Evolutionary conservation across 2,329 filamentous ascomycete species (phyloP).

Genomic region (Alternaria consortialis): DNA sequence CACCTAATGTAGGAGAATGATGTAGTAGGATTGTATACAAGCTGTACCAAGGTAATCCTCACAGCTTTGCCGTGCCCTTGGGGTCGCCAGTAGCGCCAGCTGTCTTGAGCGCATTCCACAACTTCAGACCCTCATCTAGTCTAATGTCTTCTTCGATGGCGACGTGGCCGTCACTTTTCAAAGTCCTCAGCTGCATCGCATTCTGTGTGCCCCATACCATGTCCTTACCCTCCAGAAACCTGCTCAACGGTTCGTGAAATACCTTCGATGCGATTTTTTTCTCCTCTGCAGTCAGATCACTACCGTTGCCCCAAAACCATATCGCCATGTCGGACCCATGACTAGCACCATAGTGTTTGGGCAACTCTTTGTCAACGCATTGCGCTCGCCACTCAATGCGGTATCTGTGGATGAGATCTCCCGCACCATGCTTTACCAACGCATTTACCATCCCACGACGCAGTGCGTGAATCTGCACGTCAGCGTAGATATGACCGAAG

Average conservation of each 20-base stretch:
- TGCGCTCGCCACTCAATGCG: slow-evolving; percentile 63
- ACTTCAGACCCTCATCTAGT: slow-evolving; percentile 58
- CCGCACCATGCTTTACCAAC: slow-evolving; percentile 55
- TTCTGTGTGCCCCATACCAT: slow-evolving; percentile 51
- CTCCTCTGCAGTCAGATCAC: slow-evolving; percentile 54
- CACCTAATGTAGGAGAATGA: too few relatives aligned
- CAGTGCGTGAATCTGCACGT: slow-evolving; percentile 64
- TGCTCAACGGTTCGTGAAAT: slow-evolving; percentile 52
- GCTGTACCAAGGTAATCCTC: neutral
- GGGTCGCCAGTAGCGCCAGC: slow-evolving; percentile 26
- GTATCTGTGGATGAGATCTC: slow-evolving; percentile 60
- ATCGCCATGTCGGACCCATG: slow-evolving; percentile 63
- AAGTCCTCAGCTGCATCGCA: slow-evolving; percentile 53
- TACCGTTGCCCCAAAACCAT: slow-evolving; percentile 66
- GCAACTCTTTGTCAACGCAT: slow-evolving; percentile 55
- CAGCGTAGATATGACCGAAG: slow-evolving; percentile 65
- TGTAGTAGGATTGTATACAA: too few relatives aligned
- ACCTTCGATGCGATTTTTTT: slow-evolving; percentile 51
- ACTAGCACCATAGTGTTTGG: slow-evolving; percentile 62
- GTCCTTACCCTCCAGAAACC: slow-evolving; percentile 54
- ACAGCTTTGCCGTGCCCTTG: slow-evolving; percentile 20
- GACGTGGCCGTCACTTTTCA: slow-evolving; percentile 58
- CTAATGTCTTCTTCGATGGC: slow-evolving; percentile 57
- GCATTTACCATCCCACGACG: slow-evolving; percentile 61
- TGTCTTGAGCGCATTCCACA: slow-evolving; percentile 57